A percentile compares a stretch with the other conserved stretches of the same genome.
These are phyloP conservation scores for Botrytis tulipae DNA, from an alignment of 2,329 filamentous ascomycete species.

Conservation along the genomic window DNA sequence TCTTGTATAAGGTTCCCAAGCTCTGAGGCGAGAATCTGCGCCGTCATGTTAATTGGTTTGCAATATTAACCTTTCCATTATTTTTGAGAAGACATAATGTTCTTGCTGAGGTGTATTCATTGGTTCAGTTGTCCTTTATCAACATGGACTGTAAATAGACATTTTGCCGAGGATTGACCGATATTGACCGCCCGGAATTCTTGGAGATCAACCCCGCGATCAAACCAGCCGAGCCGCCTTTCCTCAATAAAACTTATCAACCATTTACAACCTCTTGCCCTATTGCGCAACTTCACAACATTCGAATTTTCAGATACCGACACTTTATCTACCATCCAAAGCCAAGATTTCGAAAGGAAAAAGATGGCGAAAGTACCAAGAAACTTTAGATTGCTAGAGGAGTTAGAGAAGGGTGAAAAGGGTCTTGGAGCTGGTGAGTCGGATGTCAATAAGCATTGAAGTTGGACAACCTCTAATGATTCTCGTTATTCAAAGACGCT, in stretches of 20 bases:
- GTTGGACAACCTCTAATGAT: not conserved
- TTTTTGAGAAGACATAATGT: slow-evolving; percentile 13
- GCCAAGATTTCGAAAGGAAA: slow-evolving; percentile 8
- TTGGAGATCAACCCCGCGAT: slow-evolving; percentile 12
- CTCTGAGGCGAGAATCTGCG: slow-evolving; percentile 84
- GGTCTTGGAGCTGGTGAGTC: slow-evolving; percentile 80
- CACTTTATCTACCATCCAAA: not conserved
- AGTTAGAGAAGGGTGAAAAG: slow-evolving; percentile 99
- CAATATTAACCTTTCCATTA: slow-evolving; percentile 29
- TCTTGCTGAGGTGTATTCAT: not conserved
- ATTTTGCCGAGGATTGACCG: slow-evolving; percentile 16
- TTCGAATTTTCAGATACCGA: not conserved
- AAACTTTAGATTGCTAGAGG: slow-evolving; percentile 94
- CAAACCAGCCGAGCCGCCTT: not conserved
- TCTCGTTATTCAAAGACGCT: slow-evolving; percentile 60
- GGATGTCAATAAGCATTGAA: slow-evolving; percentile 4
- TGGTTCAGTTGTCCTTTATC: slow-evolving; percentile 18
- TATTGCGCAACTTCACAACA: not conserved
- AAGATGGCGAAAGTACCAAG: slow-evolving; percentile 73
- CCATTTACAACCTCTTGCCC: not conserved
- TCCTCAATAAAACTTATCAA: slow-evolving; percentile 2
- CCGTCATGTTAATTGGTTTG: slow-evolving; percentile 63
- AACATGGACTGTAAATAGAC: not conserved
- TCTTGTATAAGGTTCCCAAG: slow-evolving; percentile 90
- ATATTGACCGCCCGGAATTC: slow-evolving; percentile 19